These are phyloP conservation scores for Coemansia sp. DNA, from an alignment of 192 early-diverging fungal species.

Conservation along the genomic window DNA sequence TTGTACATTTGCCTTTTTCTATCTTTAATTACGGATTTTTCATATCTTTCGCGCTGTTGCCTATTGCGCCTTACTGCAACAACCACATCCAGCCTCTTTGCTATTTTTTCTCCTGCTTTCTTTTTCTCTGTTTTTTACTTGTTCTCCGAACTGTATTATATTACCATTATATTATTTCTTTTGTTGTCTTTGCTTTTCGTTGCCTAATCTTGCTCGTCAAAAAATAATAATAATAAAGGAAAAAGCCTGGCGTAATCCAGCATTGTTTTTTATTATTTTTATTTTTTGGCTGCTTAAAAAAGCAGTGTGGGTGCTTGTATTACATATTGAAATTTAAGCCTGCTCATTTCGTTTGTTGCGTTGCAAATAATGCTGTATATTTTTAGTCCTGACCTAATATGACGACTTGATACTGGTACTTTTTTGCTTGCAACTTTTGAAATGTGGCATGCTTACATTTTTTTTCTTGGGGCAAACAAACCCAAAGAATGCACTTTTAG, in stretches of 20 bases:
- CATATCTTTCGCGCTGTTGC: background rate
- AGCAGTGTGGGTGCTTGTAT: too few species aligned
- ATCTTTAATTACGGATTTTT: background rate
- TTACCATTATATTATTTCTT: background rate
- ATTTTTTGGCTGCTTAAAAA: too few species aligned
- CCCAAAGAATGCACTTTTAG: background rate
- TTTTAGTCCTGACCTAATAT: too few species aligned
- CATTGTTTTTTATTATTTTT: too few species aligned
- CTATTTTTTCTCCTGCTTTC: background rate
- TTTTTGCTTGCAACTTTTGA: too few species aligned
- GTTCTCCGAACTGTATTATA: background rate
- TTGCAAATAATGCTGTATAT: too few species aligned
- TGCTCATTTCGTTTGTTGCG: too few species aligned
- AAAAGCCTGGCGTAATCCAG: too few species aligned
- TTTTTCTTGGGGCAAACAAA: too few species aligned
- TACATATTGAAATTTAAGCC: too few species aligned
- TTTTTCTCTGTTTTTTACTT: background rate
- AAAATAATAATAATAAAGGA: background rate
- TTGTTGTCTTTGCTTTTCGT: background rate
- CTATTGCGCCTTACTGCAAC: conserved; percentile 9
- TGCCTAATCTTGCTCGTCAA: background rate
- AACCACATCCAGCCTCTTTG: conserved; percentile 7
- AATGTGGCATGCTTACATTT: too few species aligned
- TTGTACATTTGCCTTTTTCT: background rate
- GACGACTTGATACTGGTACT: too few species aligned